These are phyloP conservation scores for Dunaliella primolecta DNA, from an alignment of 139 green algal genomes.

Conservation along the genomic window DNA sequence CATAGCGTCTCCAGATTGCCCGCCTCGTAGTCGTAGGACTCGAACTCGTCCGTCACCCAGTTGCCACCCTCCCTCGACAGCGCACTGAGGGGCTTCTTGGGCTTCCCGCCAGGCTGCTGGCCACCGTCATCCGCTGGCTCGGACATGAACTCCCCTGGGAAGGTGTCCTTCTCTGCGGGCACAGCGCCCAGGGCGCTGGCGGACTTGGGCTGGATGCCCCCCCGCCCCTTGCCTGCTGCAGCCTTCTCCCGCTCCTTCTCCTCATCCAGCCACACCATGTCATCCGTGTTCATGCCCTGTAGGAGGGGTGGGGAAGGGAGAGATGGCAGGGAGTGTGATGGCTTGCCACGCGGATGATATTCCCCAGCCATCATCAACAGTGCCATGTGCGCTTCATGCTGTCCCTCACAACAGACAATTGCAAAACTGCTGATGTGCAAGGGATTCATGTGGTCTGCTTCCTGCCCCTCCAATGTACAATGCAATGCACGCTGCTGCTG, in stretches of 20 bases:
- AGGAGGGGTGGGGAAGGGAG: background rate
- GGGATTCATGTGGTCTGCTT: no score
- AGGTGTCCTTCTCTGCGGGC: constrained; percentile 37
- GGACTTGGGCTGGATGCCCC: background rate
- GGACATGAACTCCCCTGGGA: constrained; percentile 46
- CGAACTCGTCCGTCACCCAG: constrained; percentile 61
- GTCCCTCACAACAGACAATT: no score
- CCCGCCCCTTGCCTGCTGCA: background rate
- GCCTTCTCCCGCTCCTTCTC: constrained; percentile 21
- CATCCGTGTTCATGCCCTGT: constrained; percentile 52
- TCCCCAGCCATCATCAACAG: no score
- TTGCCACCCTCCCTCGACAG: constrained; percentile 12
- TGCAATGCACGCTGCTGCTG: no score
- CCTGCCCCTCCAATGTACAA: no score
- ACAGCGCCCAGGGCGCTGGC: background rate
- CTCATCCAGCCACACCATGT: constrained; percentile 60
- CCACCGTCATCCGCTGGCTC: constrained; percentile 31
- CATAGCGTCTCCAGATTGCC: constrained; percentile 58
- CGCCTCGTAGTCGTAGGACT: constrained; percentile 49
- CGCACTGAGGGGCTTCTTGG: background rate
- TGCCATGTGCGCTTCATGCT: no score
- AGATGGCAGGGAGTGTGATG: no score
- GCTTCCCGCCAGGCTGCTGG: background rate
- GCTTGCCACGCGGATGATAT: no score
- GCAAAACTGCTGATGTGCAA: no score